Evolutionary conservation across 345 rosid genomes (phyloP), one percentile per base, ranked within the genome.

Genomic region (Lagerstroemia speciosa): DNA sequence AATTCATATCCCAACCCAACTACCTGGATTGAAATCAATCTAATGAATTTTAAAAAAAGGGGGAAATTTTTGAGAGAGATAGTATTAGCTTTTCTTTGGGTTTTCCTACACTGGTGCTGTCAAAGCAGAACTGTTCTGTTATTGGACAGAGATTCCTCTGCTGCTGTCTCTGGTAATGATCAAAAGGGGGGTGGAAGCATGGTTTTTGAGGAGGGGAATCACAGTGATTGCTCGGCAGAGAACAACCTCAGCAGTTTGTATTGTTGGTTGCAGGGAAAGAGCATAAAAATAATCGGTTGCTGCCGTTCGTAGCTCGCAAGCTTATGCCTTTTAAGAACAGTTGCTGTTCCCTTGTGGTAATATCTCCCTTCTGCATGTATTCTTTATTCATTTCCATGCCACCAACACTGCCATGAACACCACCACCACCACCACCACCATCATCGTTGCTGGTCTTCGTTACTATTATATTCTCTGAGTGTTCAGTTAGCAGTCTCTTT

Each of bases 401-500:
- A 65, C n/a, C n/a, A n/a, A n/a, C n/a, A n/a, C n/a, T n/a, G n/a
- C 15, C 11, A 40, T 70, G 0, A 60, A 41, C 26, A 72, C 53
- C 37, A 57, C 32, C 60, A 37, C 41, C 14, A 41, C 14, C 46
- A 41, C 14, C 1, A 41, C 10, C 7, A 10, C 10, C 41, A 10
- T 41, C 46, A 9, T 41, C 7, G 14, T 41, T 16, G 14, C 14
- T 41, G 46, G 46, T 9, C 14, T 41, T 48, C 4, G 26, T 48
- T n/a, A n/a, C 24, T 6, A 7, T n/a, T 53, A n/a, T 53, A 53
- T n/a, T n/a, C 46, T 41, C 30, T 53, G 29, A n/a, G 29, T 10
- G 60, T 66, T 69, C 30, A 52, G 17, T 52, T 11, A 69, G 78
- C 70, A 65, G 45, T 52, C 69, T 74, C 27, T 48, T 52, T 50